Evolutionary conservation across 345 rosid species (phyloP).

Genomic region (Ailanthus altissimus): DNA sequence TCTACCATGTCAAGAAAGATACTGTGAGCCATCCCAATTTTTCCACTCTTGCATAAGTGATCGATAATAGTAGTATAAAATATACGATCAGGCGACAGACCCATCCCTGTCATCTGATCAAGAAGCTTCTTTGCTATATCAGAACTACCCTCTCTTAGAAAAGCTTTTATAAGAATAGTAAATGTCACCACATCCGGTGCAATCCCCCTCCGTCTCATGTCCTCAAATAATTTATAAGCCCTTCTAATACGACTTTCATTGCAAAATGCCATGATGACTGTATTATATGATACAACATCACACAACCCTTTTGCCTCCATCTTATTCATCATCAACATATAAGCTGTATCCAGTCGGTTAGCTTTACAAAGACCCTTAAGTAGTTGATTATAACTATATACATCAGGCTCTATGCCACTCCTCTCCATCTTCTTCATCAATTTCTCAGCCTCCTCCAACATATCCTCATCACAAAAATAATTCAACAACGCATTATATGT

Average conservation of each 20-base stretch:
- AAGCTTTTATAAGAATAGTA: conserved; percentile 70
- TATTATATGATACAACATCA: conserved; percentile 84
- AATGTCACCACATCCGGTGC: conserved; percentile 69
- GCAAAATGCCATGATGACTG: conserved; percentile 66
- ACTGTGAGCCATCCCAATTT: conserved; percentile 59
- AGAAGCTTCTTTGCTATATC: conserved; percentile 64
- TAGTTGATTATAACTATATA: conserved; percentile 79
- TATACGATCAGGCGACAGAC: conserved; percentile 65
- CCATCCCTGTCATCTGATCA: conserved; percentile 63
- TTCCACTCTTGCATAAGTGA: conserved; percentile 74
- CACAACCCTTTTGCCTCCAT: conserved; percentile 70
- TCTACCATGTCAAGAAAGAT: conserved; percentile 74
- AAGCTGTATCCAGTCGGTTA: conserved; percentile 52
- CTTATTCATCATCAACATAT: conserved; percentile 52
- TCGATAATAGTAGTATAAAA: conserved; percentile 81
- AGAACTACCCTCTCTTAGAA: conserved; percentile 63
- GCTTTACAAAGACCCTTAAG: conserved; percentile 79
- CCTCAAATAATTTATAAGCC: conserved; percentile 69
- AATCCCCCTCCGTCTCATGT: conserved; percentile 67
- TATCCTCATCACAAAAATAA: conserved; percentile 59
- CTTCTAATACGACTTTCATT: conserved; percentile 39
- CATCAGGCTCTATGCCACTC: conserved; percentile 72
- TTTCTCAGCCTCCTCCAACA: conserved; percentile 66
- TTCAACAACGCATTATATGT: conserved; percentile 78
- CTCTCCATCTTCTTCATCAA: conserved; percentile 67